Evolutionary conservation across 768 basidiomycete species (phyloP).

Genomic region (Leccinum sublutescens): DNA sequence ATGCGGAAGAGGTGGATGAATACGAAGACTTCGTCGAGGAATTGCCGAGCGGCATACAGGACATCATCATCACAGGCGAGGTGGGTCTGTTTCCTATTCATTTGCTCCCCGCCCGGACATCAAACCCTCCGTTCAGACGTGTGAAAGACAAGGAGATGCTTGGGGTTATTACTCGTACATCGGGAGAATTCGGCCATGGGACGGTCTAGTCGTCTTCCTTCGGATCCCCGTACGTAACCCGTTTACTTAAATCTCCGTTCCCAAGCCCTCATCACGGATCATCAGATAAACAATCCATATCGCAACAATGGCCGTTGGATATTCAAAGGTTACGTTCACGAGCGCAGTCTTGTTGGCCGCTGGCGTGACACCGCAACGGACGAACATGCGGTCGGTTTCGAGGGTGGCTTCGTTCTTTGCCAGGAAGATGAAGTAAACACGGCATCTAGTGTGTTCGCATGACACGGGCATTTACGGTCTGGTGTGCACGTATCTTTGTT

Average conservation of each 20-base stretch:
- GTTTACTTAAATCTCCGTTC: background rate
- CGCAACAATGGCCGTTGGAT: slow-evolving; percentile 43
- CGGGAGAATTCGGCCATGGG: slow-evolving; percentile 52
- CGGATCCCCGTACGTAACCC: slow-evolving; percentile 41
- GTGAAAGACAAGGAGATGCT: slow-evolving; percentile 42
- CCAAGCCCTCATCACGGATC: slow-evolving; percentile 17
- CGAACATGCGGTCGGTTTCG: slow-evolving; percentile 41
- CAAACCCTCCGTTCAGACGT: slow-evolving; percentile 33
- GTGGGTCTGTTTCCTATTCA: slow-evolving; percentile 28
- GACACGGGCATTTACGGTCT: slow-evolving; percentile 19
- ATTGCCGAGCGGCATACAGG: slow-evolving; percentile 41
- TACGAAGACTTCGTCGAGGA: slow-evolving; percentile 40
- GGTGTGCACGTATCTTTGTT: slow-evolving; percentile 10
- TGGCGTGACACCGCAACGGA: slow-evolving; percentile 52
- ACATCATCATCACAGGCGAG: slow-evolving; percentile 53
- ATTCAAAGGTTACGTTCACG: slow-evolving; percentile 53
- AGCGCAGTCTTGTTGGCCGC: slow-evolving; percentile 48
- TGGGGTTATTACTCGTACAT: slow-evolving; percentile 49
- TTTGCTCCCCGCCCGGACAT: background rate
- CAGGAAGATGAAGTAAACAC: slow-evolving; percentile 30
- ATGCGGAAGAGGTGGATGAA: slow-evolving; percentile 35
- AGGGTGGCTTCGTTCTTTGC: slow-evolving; percentile 48
- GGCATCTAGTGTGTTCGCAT: slow-evolving; percentile 10
- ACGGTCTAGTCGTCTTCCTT: slow-evolving; percentile 47
- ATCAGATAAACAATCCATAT: slow-evolving; percentile 36